Evolutionary conservation across 139 green algal species (phyloP).

Genomic region (Coccomyxa sp.): DNA sequence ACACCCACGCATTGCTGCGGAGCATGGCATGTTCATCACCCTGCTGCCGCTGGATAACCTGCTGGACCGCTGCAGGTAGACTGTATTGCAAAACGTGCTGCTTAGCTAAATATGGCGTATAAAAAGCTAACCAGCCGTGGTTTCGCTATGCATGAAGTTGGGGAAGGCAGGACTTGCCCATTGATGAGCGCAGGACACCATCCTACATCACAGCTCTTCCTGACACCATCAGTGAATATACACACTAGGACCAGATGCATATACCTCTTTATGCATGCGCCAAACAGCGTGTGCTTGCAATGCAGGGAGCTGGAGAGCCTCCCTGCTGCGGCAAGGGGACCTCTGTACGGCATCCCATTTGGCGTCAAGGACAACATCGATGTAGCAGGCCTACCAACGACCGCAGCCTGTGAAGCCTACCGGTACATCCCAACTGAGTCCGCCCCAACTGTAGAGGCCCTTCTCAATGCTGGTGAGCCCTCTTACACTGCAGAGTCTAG

Average conservation of each 20-base stretch:
- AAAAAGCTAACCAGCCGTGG: no score
- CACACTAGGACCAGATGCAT: no score
- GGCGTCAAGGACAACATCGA: slow-evolving; percentile 85
- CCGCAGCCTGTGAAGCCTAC: slow-evolving; percentile 61
- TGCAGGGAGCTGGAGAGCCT: slow-evolving; percentile 41
- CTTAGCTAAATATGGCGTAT: no score
- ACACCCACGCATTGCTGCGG: slow-evolving; percentile 19
- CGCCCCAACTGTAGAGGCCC: slow-evolving; percentile 37
- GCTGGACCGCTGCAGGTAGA: slow-evolving; percentile 22
- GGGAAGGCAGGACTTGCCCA: no score
- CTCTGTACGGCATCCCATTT: slow-evolving; percentile 68
- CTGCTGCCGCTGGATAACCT: slow-evolving; percentile 26
- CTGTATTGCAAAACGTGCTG: no score
- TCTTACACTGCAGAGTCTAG: no score
- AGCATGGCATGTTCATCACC: slow-evolving; percentile 31
- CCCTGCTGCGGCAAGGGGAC: slow-evolving; percentile 20
- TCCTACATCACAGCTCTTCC: no score
- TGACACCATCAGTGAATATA: no score
- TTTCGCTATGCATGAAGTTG: no score
- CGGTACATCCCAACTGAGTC: slow-evolving; percentile 35
- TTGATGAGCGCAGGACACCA: no score
- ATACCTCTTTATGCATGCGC: no score
- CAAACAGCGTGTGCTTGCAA: no score
- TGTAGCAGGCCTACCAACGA: slow-evolving; percentile 61
- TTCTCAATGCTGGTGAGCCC: slow-evolving; percentile 46